phyloP scores from a whole-genome alignment of 768 basidiomycete species.

The Psilocybe subaeruginosa region DNA sequence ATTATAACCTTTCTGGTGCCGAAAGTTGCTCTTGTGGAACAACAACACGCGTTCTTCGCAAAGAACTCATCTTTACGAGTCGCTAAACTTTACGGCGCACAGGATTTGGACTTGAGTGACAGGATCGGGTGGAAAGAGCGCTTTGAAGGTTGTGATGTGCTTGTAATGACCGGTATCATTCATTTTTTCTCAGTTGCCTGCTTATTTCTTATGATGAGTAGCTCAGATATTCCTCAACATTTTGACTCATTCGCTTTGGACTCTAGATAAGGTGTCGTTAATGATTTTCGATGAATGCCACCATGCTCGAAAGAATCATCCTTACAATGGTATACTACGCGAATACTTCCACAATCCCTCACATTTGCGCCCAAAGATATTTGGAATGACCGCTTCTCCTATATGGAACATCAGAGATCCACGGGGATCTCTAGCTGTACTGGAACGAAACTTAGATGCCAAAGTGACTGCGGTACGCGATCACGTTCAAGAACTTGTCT shows the following conservation, averaged over 20 bases:
- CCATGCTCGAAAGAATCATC: constrained; percentile 74
- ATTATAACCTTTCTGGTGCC: constrained; percentile 83
- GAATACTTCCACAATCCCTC: constrained; percentile 55
- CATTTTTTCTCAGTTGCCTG: neutral
- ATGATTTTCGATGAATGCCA: constrained; percentile 85
- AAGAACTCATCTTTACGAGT: constrained; percentile 70
- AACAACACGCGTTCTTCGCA: constrained; percentile 71
- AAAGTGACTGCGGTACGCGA: constrained; percentile 76
- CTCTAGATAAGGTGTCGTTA: constrained; percentile 67
- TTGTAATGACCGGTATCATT: constrained; percentile 81
- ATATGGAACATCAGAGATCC: constrained; percentile 82
- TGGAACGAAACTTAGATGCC: constrained; percentile 75
- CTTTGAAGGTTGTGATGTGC: constrained; percentile 68
- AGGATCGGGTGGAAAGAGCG: constrained; percentile 64
- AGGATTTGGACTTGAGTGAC: constrained; percentile 74
- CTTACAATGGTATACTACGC: constrained; percentile 78
- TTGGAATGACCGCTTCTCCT: constrained; percentile 93
- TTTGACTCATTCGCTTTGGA: constrained; percentile 82
- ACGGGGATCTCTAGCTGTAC: constrained; percentile 55
- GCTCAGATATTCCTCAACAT: constrained; percentile 85
- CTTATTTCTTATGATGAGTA: constrained; percentile 28
- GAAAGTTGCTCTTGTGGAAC: constrained; percentile 82
- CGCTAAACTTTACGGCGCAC: constrained; percentile 67
- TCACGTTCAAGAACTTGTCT: constrained; percentile 64
- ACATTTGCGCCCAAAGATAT: constrained; percentile 71